phyloP scores from a whole-genome alignment of 2,329 filamentous ascomycete genomes.

The Sarocladiaceae sp. region DNA sequence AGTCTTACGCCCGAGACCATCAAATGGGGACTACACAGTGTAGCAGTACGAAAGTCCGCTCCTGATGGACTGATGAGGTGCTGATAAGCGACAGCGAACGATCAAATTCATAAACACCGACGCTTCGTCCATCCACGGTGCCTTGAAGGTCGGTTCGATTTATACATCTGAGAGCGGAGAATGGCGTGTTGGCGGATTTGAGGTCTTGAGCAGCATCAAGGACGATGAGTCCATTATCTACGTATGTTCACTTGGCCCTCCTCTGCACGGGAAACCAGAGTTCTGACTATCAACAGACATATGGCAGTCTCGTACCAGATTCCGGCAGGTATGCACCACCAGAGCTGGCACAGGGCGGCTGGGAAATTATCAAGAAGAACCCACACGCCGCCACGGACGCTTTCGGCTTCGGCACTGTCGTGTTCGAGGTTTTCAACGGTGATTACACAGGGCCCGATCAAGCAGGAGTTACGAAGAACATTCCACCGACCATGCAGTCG shows the following conservation, averaged over 20 bases:
- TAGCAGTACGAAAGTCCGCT: conserved; percentile 57
- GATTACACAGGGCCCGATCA: conserved; percentile 73
- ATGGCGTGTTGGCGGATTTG: conserved; percentile 95
- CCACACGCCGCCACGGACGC: conserved; percentile 81
- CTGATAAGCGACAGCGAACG: conserved; percentile 60
- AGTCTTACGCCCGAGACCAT: conserved; percentile 86
- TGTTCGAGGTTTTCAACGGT: conserved; percentile 91
- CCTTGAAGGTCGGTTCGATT: conserved; percentile 77
- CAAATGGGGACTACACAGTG: conserved; percentile 89
- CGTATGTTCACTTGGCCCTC: conserved; percentile 33
- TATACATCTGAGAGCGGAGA: conserved; percentile 96
- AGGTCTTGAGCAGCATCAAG: conserved; percentile 90
- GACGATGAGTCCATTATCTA: conserved; percentile 94
- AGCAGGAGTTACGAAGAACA: conserved; percentile 76
- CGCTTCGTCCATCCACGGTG: conserved; percentile 86
- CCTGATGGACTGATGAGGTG: neutral
- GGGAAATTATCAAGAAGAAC: conserved; percentile 82
- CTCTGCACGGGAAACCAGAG: neutral
- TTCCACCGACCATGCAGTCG: conserved; percentile 84
- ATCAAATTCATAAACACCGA: conserved; percentile 96
- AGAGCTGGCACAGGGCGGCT: conserved; percentile 81
- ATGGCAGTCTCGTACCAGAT: conserved; percentile 83
- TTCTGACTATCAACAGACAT: conserved; percentile 51
- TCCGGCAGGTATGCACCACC: conserved; percentile 80
- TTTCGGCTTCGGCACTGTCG: conserved; percentile 77